Evolutionary conservation across 2,329 filamentous ascomycete genomes (phyloP).

Genomic region (Chaetomiaceae sp.): DNA sequence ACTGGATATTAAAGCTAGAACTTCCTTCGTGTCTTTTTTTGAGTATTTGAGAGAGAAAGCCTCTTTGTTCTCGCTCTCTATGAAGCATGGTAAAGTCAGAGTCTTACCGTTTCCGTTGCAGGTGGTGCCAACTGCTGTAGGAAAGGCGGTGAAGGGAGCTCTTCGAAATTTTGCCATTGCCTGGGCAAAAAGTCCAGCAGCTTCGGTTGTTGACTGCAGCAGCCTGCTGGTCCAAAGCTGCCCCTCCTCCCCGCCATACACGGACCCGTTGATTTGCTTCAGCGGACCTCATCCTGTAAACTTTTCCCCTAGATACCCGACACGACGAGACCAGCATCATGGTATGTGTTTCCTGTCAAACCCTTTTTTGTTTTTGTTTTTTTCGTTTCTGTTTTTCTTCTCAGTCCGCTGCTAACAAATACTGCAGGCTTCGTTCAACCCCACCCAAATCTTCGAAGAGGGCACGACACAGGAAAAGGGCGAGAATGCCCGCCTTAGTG

Average conservation of each 20-base stretch:
- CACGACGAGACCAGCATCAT: slow-evolving; percentile 14
- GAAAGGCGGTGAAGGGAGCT: slow-evolving; percentile 27
- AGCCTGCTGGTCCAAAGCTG: slow-evolving; percentile 23
- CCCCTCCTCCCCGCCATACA: slow-evolving; percentile 23
- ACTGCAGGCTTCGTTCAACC: slow-evolving; percentile 62
- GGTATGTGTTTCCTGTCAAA: slow-evolving; percentile 13
- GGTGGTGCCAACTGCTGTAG: slow-evolving; percentile 17
- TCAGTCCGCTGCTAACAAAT: slow-evolving; percentile 3
- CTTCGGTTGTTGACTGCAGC: slow-evolving; percentile 11
- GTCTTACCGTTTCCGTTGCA: background rate
- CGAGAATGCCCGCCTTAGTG: slow-evolving; percentile 97
- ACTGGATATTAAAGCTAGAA: too few species aligned
- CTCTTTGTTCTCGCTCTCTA: background rate
- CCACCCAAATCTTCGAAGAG: slow-evolving; percentile 96
- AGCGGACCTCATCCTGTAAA: slow-evolving; percentile 9
- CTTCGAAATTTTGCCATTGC: slow-evolving; percentile 23
- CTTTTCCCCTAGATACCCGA: slow-evolving; percentile 10
- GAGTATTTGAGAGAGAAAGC: background rate
- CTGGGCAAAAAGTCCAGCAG: slow-evolving; percentile 27
- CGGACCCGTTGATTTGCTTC: slow-evolving; percentile 7
- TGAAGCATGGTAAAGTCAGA: background rate
- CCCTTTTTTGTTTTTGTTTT: background rate
- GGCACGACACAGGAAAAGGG: slow-evolving; percentile 97
- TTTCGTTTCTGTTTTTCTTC: background rate
- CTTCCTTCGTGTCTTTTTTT: background rate